Conservation (phyloP, 2,329 filamentous ascomycete species). For the Nigrospora oryzae region DNA sequence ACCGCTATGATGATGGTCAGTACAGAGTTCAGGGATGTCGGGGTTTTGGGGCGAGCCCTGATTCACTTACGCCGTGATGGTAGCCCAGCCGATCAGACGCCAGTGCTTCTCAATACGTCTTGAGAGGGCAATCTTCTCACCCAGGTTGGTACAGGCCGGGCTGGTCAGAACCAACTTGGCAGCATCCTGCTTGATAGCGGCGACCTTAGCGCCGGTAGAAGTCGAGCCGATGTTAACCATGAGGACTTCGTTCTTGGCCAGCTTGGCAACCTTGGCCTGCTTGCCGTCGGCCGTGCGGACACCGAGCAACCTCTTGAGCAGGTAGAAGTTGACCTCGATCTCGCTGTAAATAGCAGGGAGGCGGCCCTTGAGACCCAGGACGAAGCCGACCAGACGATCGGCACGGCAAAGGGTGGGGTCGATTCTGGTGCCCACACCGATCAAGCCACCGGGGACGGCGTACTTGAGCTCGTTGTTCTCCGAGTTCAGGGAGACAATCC, state of each 20-base stretch:
- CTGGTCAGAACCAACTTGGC: conserved; percentile 90
- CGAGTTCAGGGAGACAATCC: conserved; percentile 90
- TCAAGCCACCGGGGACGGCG: conserved; percentile 92
- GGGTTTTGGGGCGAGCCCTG: not conserved
- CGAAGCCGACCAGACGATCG: conserved; percentile 96
- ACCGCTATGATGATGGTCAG: conserved; percentile 31
- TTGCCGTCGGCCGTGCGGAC: conserved; percentile 97
- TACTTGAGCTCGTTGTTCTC: conserved; percentile 99
- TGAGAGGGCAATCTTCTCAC: conserved; percentile 94
- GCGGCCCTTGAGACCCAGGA: conserved; percentile 86
- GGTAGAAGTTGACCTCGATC: conserved; percentile 98
- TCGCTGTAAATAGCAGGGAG: conserved; percentile 97
- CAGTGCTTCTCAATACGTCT: conserved; percentile 99
- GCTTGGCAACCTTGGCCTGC: conserved; percentile 97
- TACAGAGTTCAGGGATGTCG: not conserved
- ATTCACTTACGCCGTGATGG: conserved; percentile 57
- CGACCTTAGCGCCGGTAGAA: conserved; percentile 93
- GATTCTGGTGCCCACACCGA: conserved; percentile 95
- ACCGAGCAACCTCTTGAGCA: conserved; percentile 86
- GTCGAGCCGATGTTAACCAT: conserved; percentile 99
- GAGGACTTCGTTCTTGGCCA: conserved; percentile 96
- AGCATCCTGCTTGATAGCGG: conserved; percentile 94
- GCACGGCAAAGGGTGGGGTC: conserved; percentile 97
- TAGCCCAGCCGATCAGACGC: conserved; percentile 89
- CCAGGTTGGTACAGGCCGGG: conserved; percentile 92